These are phyloP conservation scores for Coemansia sp. DNA, from an alignment of 192 early-diverging fungal genomes.

Conservation along the genomic window DNA sequence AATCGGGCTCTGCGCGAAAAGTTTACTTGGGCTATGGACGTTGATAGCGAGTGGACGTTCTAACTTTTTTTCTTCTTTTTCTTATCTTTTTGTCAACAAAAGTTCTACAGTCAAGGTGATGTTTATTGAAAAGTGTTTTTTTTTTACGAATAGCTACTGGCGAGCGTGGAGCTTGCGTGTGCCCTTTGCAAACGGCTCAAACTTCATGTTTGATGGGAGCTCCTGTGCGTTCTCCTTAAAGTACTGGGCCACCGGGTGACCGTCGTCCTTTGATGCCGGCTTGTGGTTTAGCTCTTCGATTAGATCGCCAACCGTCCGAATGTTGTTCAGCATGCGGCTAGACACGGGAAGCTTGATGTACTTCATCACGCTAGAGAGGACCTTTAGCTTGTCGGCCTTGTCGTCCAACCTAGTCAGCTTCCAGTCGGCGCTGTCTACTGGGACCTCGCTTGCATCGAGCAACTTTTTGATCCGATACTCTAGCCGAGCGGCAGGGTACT, in stretches of 20 bases:
- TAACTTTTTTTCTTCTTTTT: conserved; percentile 13
- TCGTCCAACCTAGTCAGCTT: conserved; percentile 34
- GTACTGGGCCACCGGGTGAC: conserved; percentile 47
- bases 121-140: conserved; percentile 1
- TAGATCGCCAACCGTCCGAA: conserved; percentile 46
- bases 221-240: conserved; percentile 19
- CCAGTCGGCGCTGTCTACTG: conserved; percentile 30
- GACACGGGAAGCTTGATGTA: conserved; percentile 32
- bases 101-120: not conserved
- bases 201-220: conserved; percentile 54
- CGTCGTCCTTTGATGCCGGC: conserved; percentile 38
- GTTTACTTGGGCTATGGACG: conserved; percentile 93
- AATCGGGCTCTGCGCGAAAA: conserved; percentile 88
- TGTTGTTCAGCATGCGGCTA: conserved; percentile 47
- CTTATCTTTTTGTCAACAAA: not conserved
- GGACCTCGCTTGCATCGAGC: conserved; percentile 16
- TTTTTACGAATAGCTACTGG: conserved; percentile 25
- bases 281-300: conserved; percentile 32
- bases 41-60: conserved; percentile 67
- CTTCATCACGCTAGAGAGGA: conserved; percentile 43
- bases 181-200: conserved; percentile 44
- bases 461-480: conserved; percentile 20
- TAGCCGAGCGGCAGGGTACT: conserved; percentile 18
- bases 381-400: conserved; percentile 36
- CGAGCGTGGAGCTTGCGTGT: conserved; percentile 44